Conservation (phyloP, 441 rosid genomes). For the Manihot esculenta region DNA sequence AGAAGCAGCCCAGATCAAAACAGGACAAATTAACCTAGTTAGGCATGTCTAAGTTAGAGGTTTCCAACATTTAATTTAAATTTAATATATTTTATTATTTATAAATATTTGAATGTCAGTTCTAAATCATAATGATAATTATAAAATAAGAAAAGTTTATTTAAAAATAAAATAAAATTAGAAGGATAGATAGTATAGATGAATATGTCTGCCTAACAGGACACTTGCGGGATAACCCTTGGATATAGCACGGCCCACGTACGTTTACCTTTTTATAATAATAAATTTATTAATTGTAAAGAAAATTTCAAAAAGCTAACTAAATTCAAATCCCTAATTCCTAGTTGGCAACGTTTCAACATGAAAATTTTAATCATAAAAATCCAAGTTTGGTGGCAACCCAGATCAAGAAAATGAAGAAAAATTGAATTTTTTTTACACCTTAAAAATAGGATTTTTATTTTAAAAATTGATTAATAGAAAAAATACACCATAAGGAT, state of each 20-base stretch:
- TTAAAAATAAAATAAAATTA: no score
- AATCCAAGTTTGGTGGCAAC: constrained; percentile 4
- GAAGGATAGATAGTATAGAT: constrained; percentile 15
- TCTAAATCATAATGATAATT: no score
- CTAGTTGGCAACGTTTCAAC: constrained; percentile 8
- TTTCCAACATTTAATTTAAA: no score
- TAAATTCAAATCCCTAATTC: constrained; percentile 7
- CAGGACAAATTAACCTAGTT: no score
- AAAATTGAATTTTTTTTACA: background rate
- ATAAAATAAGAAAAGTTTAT: no score
- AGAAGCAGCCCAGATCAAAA: no score
- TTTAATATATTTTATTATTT: no score
- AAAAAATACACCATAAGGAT: no score
- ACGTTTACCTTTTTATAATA: background rate
- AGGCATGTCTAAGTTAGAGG: no score
- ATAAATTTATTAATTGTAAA: background rate
- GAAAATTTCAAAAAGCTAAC: background rate
- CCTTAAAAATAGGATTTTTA: no score
- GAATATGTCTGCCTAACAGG: constrained; percentile 28
- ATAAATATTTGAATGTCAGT: no score
- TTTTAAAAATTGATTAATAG: no score
- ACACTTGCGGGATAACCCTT: constrained; percentile 20
- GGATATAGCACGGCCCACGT: constrained; percentile 30
- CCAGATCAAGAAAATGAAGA: background rate
- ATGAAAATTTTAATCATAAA: constrained; percentile 3